Base-by-base conservation (phyloP, 441 rosid species). In the Viola pubescens region DNA sequence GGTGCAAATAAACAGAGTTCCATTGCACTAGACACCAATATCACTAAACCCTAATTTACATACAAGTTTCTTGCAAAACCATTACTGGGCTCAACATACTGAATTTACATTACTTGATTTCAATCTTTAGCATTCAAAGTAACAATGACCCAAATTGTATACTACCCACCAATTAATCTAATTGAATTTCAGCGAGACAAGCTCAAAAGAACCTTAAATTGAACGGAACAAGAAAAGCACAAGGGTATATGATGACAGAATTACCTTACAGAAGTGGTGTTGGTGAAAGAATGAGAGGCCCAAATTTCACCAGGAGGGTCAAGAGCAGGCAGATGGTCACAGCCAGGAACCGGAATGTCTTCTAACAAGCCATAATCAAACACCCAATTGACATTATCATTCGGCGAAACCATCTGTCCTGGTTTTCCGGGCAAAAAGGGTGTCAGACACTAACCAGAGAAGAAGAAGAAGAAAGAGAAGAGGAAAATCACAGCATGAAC, bases 301-400 rank as follows among this genome's bases (percentile, higher is more conserved):
- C 84, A 77, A 7, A 78, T 66, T 14, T 68, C 53, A 7, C 52
- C 64, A 2, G 74, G 57, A 58, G 62, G 57, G 19, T 73, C 77
- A 58, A 77, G 69, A 5, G 78, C 58, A 34, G 74, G 78, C 5
- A 73, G 76, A 26, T 26, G 34, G 37, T 74, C 77, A 6, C 79
- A 79, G 46, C 66, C 74, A 56, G 83, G 77, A 52, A 74, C 79
- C 9, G 75, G 46, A 61, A 81, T 62, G 65, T 75, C 84, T 19
- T 68, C 81, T 6, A 79, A 68, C 70, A 81, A 61, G 4, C 65
- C 70, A 52, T 70, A 72, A 41, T 81, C 86, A 46, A 77, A 79
- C n/a, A 66, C 57, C 89, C 86, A 81, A 34, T 62, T 76, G 62
- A 66, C 37, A 66, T 68, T 77, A 38, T 73, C 70, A 19, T 65